These are phyloP conservation scores for Fagopyrum tataricum DNA, from an alignment of 148 eudicot species.

Conservation along the genomic window DNA sequence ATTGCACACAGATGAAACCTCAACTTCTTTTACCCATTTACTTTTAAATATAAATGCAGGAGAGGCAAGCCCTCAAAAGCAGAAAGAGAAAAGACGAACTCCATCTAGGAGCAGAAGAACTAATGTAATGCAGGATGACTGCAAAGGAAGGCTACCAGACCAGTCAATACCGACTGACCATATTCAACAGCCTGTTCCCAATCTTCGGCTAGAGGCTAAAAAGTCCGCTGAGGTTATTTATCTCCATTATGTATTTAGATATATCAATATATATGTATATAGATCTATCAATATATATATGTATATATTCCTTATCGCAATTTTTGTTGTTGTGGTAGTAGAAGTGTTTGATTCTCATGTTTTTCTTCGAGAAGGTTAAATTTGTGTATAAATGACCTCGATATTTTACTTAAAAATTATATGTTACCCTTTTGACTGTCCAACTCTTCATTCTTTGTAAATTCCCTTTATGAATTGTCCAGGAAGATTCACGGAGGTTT, in stretches of 20 bases:
- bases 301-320: constrained; percentile 5
- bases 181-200: constrained; percentile 37
- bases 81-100: constrained; percentile 39
- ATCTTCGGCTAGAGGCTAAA: constrained; percentile 79
- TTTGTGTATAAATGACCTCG: neutral
- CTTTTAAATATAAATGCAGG: constrained; percentile 23
- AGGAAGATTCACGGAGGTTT: constrained; percentile 88
- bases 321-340: neutral
- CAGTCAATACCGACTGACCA: constrained; percentile 27
- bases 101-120: constrained; percentile 36
- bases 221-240: constrained; percentile 63
- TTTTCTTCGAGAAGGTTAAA: neutral
- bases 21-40: neutral
- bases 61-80: constrained; percentile 41
- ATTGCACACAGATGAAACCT: neutral
- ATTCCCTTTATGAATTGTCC: constrained; percentile 18
- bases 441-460: neutral
- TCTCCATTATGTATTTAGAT: neutral
- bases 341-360: neutral
- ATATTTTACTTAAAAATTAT: neutral
- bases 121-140: constrained; percentile 28
- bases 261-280: neutral
- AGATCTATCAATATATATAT: neutral
- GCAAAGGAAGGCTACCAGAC: constrained; percentile 23
- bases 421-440: neutral